Percentiles rank a stretch among this genome's conserved stretches.
These are phyloP conservation scores for Chrysoporthe deuterocubensis DNA, from an alignment of 2,329 filamentous ascomycete species.

Conservation along the genomic window DNA sequence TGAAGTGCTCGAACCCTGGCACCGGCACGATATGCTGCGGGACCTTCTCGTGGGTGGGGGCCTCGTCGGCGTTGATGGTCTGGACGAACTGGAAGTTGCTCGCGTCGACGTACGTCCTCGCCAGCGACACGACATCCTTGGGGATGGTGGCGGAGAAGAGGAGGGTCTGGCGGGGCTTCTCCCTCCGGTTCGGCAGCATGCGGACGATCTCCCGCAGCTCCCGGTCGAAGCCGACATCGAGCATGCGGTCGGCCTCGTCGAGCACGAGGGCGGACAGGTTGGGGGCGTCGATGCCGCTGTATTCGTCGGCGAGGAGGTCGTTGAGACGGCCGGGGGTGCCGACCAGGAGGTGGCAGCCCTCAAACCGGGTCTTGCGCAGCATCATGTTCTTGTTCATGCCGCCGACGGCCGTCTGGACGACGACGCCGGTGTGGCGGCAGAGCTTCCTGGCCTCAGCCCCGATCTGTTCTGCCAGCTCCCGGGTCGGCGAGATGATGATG, in stretches of 20 bases:
- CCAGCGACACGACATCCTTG: constrained; percentile 77
- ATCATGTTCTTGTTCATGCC: constrained; percentile 78
- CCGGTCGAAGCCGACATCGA: constrained; percentile 85
- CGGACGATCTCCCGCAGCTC: constrained; percentile 66
- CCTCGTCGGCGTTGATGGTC: constrained; percentile 81
- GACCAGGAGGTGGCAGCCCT: constrained; percentile 88
- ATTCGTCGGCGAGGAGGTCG: constrained; percentile 74
- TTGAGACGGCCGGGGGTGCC: constrained; percentile 87
- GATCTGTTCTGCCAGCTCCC: constrained; percentile 82
- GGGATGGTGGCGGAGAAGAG: constrained; percentile 96
- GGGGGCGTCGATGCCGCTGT: constrained; percentile 67
- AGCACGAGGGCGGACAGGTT: constrained; percentile 92
- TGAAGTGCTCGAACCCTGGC: constrained; percentile 72
- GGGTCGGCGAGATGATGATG: constrained; percentile 77
- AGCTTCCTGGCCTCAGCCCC: constrained; percentile 77
- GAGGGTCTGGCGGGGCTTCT: constrained; percentile 81
- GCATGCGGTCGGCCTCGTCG: constrained; percentile 97
- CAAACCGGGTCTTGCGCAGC: constrained; percentile 66
- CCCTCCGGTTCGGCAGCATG: constrained; percentile 63
- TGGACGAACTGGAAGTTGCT: constrained; percentile 85
- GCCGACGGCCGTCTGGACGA: constrained; percentile 80
- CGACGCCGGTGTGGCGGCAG: constrained; percentile 65
- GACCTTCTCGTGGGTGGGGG: constrained; percentile 81
- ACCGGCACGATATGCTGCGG: constrained; percentile 77
- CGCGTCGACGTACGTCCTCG: constrained; percentile 76